These are phyloP conservation scores for Trichosporon sp. DNA, from an alignment of 1,284 basidiomycete genomes.

Conservation along the genomic window DNA sequence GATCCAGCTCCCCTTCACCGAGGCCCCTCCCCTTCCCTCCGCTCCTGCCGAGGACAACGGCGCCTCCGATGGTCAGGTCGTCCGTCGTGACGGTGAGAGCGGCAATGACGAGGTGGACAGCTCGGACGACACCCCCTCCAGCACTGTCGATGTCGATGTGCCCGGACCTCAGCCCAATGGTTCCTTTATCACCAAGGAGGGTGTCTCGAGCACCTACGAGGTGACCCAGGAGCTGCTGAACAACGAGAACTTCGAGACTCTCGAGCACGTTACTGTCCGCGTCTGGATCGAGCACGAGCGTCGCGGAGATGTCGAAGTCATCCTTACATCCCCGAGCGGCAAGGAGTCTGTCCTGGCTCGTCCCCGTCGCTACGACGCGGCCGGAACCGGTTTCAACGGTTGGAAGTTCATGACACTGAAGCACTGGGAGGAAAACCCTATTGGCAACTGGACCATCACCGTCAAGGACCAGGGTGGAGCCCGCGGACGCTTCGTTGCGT, in stretches of 20 bases:
- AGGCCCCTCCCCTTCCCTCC: conserved; percentile 23
- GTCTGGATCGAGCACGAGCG: conserved; percentile 89
- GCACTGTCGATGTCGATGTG: conserved; percentile 29
- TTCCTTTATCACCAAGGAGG: conserved; percentile 65
- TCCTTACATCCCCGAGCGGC: conserved; percentile 81
- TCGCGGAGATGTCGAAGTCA: conserved; percentile 91
- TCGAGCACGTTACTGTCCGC: conserved; percentile 91
- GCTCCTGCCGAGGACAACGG: neutral
- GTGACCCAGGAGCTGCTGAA: conserved; percentile 73
- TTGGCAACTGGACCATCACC: conserved; percentile 89
- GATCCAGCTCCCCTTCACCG: conserved; percentile 62
- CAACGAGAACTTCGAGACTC: conserved; percentile 75
- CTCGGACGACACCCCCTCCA: conserved; percentile 22
- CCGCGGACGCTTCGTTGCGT: conserved; percentile 81
- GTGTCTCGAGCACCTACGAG: conserved; percentile 68
- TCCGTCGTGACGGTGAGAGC: neutral
- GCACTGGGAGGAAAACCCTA: conserved; percentile 94
- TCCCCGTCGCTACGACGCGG: conserved; percentile 70
- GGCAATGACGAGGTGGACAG: neutral
- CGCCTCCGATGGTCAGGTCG: neutral
- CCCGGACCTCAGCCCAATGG: conserved; percentile 31
- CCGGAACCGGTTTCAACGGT: conserved; percentile 74
- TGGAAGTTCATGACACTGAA: conserved; percentile 99
- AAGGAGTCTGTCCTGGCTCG: conserved; percentile 82
- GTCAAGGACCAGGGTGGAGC: conserved; percentile 75